Percentiles rank a stretch among this genome's conserved stretches.
Evolutionary conservation across 768 basidiomycete species (phyloP).

Genomic region (Panaeolus cyanescens): DNA sequence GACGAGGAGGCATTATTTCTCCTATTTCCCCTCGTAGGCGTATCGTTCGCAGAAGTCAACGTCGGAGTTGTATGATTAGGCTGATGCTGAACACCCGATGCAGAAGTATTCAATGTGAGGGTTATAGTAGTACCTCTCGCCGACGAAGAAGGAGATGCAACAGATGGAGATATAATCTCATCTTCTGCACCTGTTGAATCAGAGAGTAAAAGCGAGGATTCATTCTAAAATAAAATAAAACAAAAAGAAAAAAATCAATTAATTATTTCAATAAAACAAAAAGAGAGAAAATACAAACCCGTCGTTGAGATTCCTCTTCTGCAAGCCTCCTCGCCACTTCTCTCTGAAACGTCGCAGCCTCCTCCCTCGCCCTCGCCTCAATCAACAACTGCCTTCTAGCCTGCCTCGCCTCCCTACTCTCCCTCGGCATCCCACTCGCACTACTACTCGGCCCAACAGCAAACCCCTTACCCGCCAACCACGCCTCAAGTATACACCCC

Average conservation of each 20-base stretch:
- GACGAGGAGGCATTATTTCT: too few species aligned
- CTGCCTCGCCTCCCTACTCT: slow-evolving; percentile 73
- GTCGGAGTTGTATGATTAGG: neutral
- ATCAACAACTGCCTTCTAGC: slow-evolving; percentile 64
- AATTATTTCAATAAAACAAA: too few species aligned
- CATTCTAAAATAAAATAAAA: slow-evolving; percentile 19
- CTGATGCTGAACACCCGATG: neutral
- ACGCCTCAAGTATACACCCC: slow-evolving; percentile 90
- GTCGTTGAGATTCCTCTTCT: slow-evolving; percentile 7
- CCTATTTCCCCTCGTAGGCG: neutral
- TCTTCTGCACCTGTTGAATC: slow-evolving; percentile 1
- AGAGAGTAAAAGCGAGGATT: slow-evolving; percentile 18
- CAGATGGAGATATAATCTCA: slow-evolving; percentile 2
- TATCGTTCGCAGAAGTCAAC: neutral
- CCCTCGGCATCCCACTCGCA: slow-evolving; percentile 72
- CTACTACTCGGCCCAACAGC: slow-evolving; percentile 80
- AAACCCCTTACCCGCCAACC: slow-evolving; percentile 88
- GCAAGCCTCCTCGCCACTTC: slow-evolving; percentile 18
- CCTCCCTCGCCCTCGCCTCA: slow-evolving; percentile 62
- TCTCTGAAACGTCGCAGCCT: slow-evolving; percentile 55
- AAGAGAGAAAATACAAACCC: slow-evolving; percentile 14
- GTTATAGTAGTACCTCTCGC: neutral
- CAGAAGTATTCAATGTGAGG: neutral
- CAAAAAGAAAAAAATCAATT: slow-evolving; percentile 6
- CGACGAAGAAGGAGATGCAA: slow-evolving; percentile 7